Conservation (phyloP, 768 basidiomycete species). For the Kwoniella europaea region DNA sequence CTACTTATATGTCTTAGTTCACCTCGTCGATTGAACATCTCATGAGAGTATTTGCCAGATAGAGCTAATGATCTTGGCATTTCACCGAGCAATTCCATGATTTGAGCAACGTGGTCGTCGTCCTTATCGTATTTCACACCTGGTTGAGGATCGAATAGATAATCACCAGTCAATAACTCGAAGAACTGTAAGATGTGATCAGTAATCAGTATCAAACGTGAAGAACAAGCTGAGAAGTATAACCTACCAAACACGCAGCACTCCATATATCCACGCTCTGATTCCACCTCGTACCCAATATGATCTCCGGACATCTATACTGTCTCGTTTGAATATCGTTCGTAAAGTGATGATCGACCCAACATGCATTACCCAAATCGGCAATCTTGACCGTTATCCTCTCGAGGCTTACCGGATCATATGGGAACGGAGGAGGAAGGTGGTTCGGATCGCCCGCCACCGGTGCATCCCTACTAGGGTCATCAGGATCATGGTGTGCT, state of each 20-base stretch:
- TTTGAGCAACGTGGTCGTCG: constrained; percentile 97
- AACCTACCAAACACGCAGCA: constrained; percentile 85
- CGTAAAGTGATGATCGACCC: constrained; percentile 89
- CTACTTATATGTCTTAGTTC: constrained; percentile 94
- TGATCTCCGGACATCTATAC: constrained; percentile 96
- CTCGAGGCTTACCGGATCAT: constrained; percentile 54
- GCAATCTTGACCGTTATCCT: constrained; percentile 96
- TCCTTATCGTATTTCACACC: constrained; percentile 95
- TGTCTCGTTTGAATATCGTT: constrained; percentile 99
- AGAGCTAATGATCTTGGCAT: constrained; percentile 72
- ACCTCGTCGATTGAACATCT: constrained; percentile 98
- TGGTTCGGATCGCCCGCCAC: constrained; percentile 60
- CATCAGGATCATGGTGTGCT: constrained; percentile 51
- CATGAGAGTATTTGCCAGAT: constrained; percentile 87
- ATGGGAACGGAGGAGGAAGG: constrained; percentile 59
- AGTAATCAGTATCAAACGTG: neutral
- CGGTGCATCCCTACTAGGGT: constrained; percentile 47
- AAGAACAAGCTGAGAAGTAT: neutral
- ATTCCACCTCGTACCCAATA: constrained; percentile 94
- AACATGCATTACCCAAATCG: constrained; percentile 95
- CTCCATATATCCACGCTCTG: constrained; percentile 96
- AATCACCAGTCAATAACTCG: constrained; percentile 95
- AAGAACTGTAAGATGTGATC: constrained; percentile 69
- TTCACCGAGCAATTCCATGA: constrained; percentile 93
- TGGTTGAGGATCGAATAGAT: constrained; percentile 95